Evolutionary conservation across 2,329 filamentous ascomycete species (phyloP).

Genomic region (Pseudogymnoascus sp.): DNA sequence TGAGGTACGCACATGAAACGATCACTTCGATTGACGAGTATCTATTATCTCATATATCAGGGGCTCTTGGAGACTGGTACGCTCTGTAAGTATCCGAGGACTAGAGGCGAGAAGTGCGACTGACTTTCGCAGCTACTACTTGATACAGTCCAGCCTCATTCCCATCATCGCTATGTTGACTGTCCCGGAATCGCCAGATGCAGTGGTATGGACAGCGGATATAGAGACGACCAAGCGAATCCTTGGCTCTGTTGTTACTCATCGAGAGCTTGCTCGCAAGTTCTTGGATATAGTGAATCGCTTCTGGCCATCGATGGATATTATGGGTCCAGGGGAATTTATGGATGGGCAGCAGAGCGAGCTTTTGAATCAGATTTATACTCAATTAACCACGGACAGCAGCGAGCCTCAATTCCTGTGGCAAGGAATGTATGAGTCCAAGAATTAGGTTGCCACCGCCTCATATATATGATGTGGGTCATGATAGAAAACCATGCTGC

Average conservation of each 20-base stretch:
- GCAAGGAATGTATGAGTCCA: neutral
- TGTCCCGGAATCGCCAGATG: neutral
- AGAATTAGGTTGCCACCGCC: neutral
- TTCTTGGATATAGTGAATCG: neutral
- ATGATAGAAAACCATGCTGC: neutral
- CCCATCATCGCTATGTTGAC: neutral
- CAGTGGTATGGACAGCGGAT: neutral
- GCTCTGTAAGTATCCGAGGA: neutral
- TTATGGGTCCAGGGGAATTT: neutral
- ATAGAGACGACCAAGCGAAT: neutral
- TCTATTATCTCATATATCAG: neutral
- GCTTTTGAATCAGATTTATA: neutral
- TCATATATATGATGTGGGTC: neutral
- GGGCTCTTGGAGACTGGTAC: neutral
- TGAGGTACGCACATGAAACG: neutral
- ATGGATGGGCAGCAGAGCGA: neutral
- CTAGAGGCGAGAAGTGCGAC: neutral
- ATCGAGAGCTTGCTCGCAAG: neutral
- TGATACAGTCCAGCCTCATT: neutral
- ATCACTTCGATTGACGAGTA: neutral
- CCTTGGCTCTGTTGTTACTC: neutral
- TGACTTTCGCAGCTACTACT: neutral
- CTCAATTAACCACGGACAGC: neutral
- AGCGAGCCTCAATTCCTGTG: neutral
- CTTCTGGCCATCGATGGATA: neutral